Conservation (phyloP, 2,329 filamentous ascomycete species). For the Diaporthe aspalathi region DNA sequence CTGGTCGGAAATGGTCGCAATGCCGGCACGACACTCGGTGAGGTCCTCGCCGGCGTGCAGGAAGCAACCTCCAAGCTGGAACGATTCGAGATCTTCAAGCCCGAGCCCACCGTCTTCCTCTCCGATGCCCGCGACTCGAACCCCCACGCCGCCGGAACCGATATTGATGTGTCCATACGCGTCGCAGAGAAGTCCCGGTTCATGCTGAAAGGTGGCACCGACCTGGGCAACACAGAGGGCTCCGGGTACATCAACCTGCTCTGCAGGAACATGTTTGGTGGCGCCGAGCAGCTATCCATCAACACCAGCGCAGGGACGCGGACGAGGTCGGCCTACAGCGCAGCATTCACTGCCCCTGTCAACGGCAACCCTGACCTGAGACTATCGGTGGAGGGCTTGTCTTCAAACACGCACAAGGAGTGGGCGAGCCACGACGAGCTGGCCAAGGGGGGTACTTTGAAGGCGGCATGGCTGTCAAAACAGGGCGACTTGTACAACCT, state of each 20-base stretch:
- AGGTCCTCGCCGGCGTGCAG: conserved; percentile 80
- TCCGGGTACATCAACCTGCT: conserved; percentile 90
- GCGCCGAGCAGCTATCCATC: conserved; percentile 87
- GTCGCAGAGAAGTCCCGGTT: conserved; percentile 85
- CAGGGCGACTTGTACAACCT: conserved; percentile 79
- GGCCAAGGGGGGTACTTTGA: conserved; percentile 80
- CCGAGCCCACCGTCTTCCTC: conserved; percentile 83
- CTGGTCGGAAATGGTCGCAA: conserved; percentile 76
- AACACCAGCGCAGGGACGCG: conserved; percentile 91
- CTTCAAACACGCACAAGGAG: conserved; percentile 86
- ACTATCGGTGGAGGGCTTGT: conserved; percentile 81
- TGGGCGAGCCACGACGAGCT: conserved; percentile 97
- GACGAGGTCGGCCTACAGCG: conserved; percentile 91
- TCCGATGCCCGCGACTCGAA: conserved; percentile 78
- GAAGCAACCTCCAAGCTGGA: conserved; percentile 79
- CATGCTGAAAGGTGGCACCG: conserved; percentile 92
- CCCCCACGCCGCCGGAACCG: conserved; percentile 76
- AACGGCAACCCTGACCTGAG: conserved; percentile 85
- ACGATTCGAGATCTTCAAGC: conserved; percentile 88
- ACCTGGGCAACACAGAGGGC: conserved; percentile 92
- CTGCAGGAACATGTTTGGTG: conserved; percentile 93
- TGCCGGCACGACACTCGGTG: conserved; percentile 79
- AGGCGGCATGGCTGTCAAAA: conserved; percentile 78
- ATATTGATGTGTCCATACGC: conserved; percentile 83
- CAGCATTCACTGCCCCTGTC: conserved; percentile 84